Evolutionary conservation across 2,329 filamentous ascomycete species (phyloP).

Genomic region (Fusarium pseudocircinatum): DNA sequence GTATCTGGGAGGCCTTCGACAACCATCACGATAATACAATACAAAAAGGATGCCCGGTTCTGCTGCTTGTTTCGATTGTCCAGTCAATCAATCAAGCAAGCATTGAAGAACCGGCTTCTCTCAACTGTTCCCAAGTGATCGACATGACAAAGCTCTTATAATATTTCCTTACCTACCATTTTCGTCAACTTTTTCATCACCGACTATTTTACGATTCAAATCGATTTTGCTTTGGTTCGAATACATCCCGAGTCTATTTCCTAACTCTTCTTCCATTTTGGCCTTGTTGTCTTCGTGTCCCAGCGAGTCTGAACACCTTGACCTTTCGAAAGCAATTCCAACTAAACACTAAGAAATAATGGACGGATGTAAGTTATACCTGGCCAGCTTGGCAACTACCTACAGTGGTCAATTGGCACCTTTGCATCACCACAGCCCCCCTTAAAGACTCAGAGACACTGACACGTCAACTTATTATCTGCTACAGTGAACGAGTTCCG

Average conservation of each 20-base stretch:
- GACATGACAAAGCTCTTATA: slow-evolving; percentile 33
- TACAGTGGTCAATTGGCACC: slow-evolving; percentile 7
- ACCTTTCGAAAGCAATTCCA: slow-evolving; percentile 1
- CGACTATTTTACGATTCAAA: slow-evolving; percentile 5
- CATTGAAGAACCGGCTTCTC: slow-evolving; percentile 44
- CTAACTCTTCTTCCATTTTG: neutral
- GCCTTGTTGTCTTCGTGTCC: neutral
- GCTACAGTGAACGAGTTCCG: slow-evolving; percentile 68
- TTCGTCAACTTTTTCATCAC: slow-evolving; percentile 7
- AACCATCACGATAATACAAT: slow-evolving; percentile 38
- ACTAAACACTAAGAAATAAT: slow-evolving; percentile 22
- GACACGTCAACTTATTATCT: slow-evolving; percentile 19
- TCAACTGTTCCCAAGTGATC: slow-evolving; percentile 36
- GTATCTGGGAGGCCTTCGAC: slow-evolving; percentile 42
- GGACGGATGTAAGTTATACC: slow-evolving; percentile 42
- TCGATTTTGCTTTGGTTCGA: slow-evolving; percentile 12
- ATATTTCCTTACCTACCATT: slow-evolving; percentile 25
- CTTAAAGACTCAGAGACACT: slow-evolving; percentile 21
- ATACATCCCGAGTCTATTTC: slow-evolving; percentile 1
- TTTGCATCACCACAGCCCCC: neutral
- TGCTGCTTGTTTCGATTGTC: slow-evolving; percentile 21
- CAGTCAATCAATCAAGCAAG: slow-evolving; percentile 29
- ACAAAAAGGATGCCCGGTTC: slow-evolving; percentile 44
- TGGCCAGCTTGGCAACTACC: slow-evolving; percentile 7
- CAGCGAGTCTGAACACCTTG: slow-evolving; percentile 7